phyloP scores from a whole-genome alignment of 2,329 filamentous ascomycete genomes.

The Rugonectria rugulosa region DNA sequence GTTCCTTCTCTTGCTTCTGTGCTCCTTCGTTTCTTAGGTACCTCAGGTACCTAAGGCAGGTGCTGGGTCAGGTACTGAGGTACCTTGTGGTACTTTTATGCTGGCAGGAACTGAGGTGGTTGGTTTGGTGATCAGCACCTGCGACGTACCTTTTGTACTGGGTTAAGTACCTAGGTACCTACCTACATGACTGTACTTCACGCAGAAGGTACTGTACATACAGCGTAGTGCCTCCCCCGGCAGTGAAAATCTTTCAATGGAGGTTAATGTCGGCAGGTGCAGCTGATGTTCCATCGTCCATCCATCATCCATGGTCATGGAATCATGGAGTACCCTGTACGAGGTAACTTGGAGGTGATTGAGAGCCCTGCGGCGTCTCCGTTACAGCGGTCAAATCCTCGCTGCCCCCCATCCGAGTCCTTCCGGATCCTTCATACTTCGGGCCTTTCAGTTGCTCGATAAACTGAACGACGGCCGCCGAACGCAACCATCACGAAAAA shows the following conservation, averaged over 20 bases:
- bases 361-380: conserved; percentile 8
- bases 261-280: conserved; percentile 15
- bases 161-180: not conserved
- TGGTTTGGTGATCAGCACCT: conserved; percentile 1
- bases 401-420: conserved; percentile 10
- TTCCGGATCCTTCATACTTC: conserved; percentile 3
- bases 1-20: no score
- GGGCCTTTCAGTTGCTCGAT: not conserved
- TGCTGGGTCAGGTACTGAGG: no score
- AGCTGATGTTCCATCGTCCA: conserved; percentile 2
- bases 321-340: not conserved
- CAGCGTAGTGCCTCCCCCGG: not conserved
- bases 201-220: not conserved
- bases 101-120: not conserved
- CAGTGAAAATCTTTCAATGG: not conserved
- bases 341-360: not conserved
- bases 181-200: not conserved
- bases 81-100: no score
- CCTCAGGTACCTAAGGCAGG: no score
- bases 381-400: conserved; percentile 9
- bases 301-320: no score
- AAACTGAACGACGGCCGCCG: not conserved
- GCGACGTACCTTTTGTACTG: not conserved
- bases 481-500: not conserved
- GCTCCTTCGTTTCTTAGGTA: not conserved